phyloP scores from a whole-genome alignment of 2,329 filamentous ascomycete species.

The Diaporthe sp. region DNA sequence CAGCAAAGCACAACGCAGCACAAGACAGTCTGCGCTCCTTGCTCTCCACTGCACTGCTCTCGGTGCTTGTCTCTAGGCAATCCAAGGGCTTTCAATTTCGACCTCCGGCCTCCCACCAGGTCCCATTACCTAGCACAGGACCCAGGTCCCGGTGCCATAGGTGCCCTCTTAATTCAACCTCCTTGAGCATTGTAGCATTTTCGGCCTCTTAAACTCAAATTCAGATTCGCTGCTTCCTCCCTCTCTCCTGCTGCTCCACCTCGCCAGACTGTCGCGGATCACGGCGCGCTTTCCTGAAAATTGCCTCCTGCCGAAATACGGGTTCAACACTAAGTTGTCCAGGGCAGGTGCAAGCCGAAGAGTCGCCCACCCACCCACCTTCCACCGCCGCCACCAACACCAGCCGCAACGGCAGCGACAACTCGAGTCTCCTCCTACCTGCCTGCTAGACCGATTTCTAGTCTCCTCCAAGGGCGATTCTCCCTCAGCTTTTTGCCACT shows the following conservation, averaged over 20 bases:
- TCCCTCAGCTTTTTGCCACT: neutral
- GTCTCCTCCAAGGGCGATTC: neutral
- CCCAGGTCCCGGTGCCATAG: neutral
- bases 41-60: neutral
- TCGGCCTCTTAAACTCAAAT: neutral
- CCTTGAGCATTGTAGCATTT: conserved; percentile 1
- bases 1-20: neutral
- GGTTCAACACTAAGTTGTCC: conserved; percentile 1
- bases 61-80: neutral
- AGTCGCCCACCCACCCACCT: neutral
- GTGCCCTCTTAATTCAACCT: neutral
- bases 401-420: neutral
- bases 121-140: neutral
- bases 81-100: neutral
- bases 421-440: no score
- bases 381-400: neutral
- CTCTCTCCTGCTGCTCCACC: neutral
- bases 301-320: conserved; percentile 7
- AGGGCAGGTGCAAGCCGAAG: neutral
- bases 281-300: conserved; percentile 1
- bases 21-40: neutral
- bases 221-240: neutral
- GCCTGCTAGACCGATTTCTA: neutral
- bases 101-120: neutral
- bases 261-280: neutral